Evolutionary conservation across 441 rosid species (phyloP).

Genomic region (Macaranga tanarius): DNA sequence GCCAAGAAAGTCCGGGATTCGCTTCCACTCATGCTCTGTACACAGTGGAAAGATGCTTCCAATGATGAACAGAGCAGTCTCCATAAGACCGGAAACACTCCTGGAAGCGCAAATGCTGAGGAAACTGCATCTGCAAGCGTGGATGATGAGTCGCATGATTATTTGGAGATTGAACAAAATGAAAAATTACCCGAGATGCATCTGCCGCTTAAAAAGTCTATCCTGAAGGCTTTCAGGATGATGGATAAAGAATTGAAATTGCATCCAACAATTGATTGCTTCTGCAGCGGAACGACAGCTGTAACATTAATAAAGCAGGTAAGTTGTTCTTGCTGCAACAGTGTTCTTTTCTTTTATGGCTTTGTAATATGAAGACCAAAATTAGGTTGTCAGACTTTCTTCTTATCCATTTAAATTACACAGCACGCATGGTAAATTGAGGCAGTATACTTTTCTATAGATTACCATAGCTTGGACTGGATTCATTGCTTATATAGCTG

Average conservation of each 20-base stretch:
- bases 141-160: slow-evolving; percentile 59
- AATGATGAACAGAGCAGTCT: slow-evolving; percentile 40
- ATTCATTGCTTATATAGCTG: not conserved
- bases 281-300: slow-evolving; percentile 97
- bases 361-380: not conserved
- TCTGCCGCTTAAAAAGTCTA: slow-evolving; percentile 63
- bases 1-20: slow-evolving; percentile 88
- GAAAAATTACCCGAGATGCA: slow-evolving; percentile 56
- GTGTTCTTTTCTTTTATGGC: not conserved
- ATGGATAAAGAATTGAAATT: slow-evolving; percentile 91
- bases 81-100: slow-evolving; percentile 38
- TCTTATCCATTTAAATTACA: not conserved
- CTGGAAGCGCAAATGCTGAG: slow-evolving; percentile 50
- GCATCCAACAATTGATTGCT: slow-evolving; percentile 72
- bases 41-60: slow-evolving; percentile 63
- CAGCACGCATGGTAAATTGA: not conserved
- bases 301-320: slow-evolving; percentile 96
- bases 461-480: not conserved
- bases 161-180: slow-evolving; percentile 52
- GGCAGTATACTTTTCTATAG: not conserved
- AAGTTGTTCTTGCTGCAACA: slow-evolving; percentile 9
- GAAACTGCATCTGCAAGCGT: slow-evolving; percentile 51
- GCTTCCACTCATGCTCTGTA: slow-evolving; percentile 75
- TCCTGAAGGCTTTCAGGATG: slow-evolving; percentile 79
- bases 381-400: not conserved